A percentile compares a stretch with the other conserved stretches of the same genome.
Evolutionary conservation across 495 filamentous ascomycete species (phyloP).

Genomic region (Penicillium robsamsonii): DNA sequence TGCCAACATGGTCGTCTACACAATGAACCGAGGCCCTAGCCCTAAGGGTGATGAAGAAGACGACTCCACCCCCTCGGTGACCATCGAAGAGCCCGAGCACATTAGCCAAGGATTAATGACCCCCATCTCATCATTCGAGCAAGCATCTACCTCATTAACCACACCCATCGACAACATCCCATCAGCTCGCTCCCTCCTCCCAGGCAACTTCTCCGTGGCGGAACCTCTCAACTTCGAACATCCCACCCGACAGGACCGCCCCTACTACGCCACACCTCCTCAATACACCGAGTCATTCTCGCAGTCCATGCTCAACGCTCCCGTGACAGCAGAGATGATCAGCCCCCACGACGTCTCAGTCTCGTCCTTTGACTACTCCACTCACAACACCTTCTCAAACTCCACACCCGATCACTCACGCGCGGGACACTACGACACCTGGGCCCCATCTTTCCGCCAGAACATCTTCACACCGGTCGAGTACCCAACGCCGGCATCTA

Average conservation of each 20-base stretch:
- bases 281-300: constrained; percentile 40
- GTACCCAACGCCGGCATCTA: constrained; percentile 24
- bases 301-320: constrained; percentile 34
- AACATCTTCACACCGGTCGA: constrained; percentile 41
- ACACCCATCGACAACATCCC: constrained; percentile 32
- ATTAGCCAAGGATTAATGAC: constrained; percentile 33
- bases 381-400: constrained; percentile 26
- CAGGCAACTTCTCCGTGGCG: constrained; percentile 30
- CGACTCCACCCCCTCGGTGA: constrained; percentile 20
- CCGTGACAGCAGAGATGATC: constrained; percentile 30
- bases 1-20: constrained; percentile 37
- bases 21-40: constrained; percentile 38
- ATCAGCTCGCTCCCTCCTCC: constrained; percentile 16
- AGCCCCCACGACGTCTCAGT: constrained; percentile 33
- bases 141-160: constrained; percentile 25
- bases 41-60: constrained; percentile 41
- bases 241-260: constrained; percentile 27
- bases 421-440: constrained; percentile 34
- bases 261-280: constrained; percentile 31
- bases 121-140: constrained; percentile 35
- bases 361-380: constrained; percentile 36
- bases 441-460: constrained; percentile 42
- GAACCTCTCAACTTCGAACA: constrained; percentile 38
- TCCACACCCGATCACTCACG: constrained; percentile 29
- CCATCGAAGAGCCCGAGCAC: constrained; percentile 29